Conservation (phyloP, 2,329 filamentous ascomycete species). For the Ploettnerulaceae sp. region DNA sequence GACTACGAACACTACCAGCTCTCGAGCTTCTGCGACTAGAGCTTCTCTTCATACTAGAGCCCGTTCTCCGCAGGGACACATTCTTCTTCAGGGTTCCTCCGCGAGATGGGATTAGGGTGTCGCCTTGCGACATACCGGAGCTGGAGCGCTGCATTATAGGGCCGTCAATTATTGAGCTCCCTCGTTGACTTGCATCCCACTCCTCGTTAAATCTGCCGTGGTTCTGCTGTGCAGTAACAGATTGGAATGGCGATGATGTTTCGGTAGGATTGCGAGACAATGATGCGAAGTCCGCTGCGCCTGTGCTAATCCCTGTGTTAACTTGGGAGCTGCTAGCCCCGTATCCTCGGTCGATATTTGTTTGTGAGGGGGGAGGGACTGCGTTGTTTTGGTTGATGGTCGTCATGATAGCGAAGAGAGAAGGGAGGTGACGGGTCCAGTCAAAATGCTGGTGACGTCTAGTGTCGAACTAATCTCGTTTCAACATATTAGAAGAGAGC, state of each 20-base stretch:
- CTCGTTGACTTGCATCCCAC: slow-evolving; percentile 65
- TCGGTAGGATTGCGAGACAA: slow-evolving; percentile 24
- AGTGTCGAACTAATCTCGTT: too few species aligned
- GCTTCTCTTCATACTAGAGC: slow-evolving; percentile 73
- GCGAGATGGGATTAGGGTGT: slow-evolving; percentile 39
- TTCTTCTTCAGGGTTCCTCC: slow-evolving; percentile 87
- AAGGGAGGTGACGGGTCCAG: not conserved
- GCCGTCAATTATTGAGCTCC: slow-evolving; percentile 55
- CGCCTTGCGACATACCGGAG: slow-evolving; percentile 42
- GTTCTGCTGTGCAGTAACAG: slow-evolving; percentile 21
- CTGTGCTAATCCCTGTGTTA: slow-evolving; percentile 14
- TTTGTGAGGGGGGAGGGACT: slow-evolving; percentile 28
- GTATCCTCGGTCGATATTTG: slow-evolving; percentile 30
- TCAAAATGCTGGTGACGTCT: too few species aligned
- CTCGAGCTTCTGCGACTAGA: slow-evolving; percentile 76
- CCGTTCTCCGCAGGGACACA: slow-evolving; percentile 66
- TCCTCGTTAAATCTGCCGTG: slow-evolving; percentile 60
- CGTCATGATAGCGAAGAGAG: slow-evolving; percentile 19
- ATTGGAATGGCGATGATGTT: slow-evolving; percentile 25
- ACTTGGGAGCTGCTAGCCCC: slow-evolving; percentile 23
- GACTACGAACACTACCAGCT: slow-evolving; percentile 80
- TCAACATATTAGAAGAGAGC: too few species aligned
- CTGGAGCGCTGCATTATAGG: slow-evolving; percentile 54
- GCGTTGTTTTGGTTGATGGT: slow-evolving; percentile 21
- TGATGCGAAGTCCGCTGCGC: slow-evolving; percentile 24